Base-by-base conservation (phyloP, 805 yeast genomes). In the Suhomyces xylopsoci region DNA sequence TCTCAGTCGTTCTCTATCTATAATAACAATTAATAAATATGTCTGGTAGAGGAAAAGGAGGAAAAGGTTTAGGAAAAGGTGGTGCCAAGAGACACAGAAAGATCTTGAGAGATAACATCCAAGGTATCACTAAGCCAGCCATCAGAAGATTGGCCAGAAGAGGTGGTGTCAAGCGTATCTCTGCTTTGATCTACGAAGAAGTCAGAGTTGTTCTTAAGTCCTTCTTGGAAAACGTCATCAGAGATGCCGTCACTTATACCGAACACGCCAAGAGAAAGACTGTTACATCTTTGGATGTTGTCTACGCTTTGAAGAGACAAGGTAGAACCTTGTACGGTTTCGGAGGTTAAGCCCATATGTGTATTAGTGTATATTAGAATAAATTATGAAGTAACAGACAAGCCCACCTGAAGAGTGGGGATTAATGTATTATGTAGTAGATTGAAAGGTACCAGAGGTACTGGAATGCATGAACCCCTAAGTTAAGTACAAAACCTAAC, bases 261-360 rank as follows among this genome's bases (percentile, higher is more conserved):
- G 98, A 94, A 81, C 98, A 93, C 87, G 99, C 98, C 70, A 94
- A 94, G 94, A 91, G 99, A 87, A 93, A 93, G 91, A 94, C 99
- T 63, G 98, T 93, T 69, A 93, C 99, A 66, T 92, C 99, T 59
- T 85, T 93, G 72, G 99, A 93, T 76, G 98, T 93, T 66, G 98
- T 93, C 70, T 93, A 93, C 79, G 98, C 98, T 69, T 88, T 93
- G 81, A 93, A 93, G 94, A 91, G 98, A 87, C 97, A 94, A 84
- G 99, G 99, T 74, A 89, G 98, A 83, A 94, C 98, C 81, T 87
- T 94, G 78, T 93, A 93, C 77, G 98, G 98, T 92, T 94, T 93
- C 88, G 98, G 98, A 83, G 97, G 97, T 87, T 93, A 87, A 84
- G 40, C 51, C n/a, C 19, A 12, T 20, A 41, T 22, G 49, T 47